A percentile compares a stretch with the other conserved stretches of the same genome.
These are phyloP conservation scores for Adansonia digitata DNA, from an alignment of 345 rosid species.

Conservation along the genomic window DNA sequence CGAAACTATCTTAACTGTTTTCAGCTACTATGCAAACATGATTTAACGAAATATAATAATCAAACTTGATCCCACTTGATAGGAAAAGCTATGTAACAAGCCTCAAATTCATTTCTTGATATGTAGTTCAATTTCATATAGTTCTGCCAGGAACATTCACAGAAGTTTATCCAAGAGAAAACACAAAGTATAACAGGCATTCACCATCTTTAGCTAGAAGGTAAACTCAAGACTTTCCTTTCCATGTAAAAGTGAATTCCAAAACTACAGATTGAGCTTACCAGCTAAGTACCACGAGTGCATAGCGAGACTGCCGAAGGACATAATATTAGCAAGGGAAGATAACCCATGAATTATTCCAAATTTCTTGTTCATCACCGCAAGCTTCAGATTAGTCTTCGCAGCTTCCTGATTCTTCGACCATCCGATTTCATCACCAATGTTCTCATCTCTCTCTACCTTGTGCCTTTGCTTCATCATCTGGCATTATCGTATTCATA, in stretches of 20 bases:
- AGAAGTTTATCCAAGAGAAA: background rate
- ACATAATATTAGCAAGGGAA: constrained; percentile 32
- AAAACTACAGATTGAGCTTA: constrained; percentile 65
- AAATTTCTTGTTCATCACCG: constrained; percentile 94
- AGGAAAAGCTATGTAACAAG: background rate
- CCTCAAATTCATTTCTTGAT: background rate
- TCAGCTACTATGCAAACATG: too few species aligned
- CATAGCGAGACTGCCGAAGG: constrained; percentile 35
- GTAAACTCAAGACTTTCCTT: background rate
- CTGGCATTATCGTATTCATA: constrained; percentile 30
- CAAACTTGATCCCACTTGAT: too few species aligned
- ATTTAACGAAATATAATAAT: too few species aligned
- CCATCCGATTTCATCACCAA: constrained; percentile 80
- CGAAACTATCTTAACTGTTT: too few species aligned
- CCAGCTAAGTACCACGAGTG: constrained; percentile 98
- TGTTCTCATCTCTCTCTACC: constrained; percentile 74
- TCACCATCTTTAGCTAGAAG: background rate
- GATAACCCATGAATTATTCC: constrained; percentile 97
- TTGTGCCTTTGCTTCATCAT: constrained; percentile 98
- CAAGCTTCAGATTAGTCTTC: constrained; percentile 73
- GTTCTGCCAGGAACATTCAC: background rate
- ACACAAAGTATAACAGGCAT: background rate
- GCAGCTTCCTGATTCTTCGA: constrained; percentile 79
- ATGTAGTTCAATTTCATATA: background rate
- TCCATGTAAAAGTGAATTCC: background rate